Conservation (phyloP, 768 basidiomycete genomes). For the Gymnopilus junonius region DNA sequence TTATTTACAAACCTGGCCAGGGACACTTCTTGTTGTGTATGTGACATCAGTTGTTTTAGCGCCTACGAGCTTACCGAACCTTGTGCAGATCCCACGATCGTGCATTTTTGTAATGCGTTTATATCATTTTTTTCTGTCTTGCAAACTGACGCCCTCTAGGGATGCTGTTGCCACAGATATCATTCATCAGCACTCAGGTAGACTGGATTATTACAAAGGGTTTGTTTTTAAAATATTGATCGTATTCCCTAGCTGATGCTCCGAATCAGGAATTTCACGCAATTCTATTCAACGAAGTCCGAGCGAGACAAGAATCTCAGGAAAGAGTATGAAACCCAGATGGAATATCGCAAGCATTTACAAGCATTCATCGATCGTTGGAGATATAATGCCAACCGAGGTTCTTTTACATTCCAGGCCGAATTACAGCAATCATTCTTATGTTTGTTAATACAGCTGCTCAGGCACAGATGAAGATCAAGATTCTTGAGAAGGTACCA, state of each 20-base stretch:
- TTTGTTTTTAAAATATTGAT: conserved; percentile 29
- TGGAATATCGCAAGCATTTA: conserved; percentile 92
- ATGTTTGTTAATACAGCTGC: conserved; percentile 55
- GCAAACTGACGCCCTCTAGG: conserved; percentile 36
- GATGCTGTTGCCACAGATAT: conserved; percentile 98
- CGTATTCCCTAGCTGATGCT: conserved; percentile 6
- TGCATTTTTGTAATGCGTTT: conserved; percentile 77
- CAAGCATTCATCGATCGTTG: conserved; percentile 99
- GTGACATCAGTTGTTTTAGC: conserved; percentile 26
- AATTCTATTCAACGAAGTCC: conserved; percentile 98
- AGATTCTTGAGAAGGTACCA: conserved; percentile 74
- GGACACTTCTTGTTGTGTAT: conserved; percentile 91
- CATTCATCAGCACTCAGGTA: conserved; percentile 91
- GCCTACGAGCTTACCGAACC: not conserved
- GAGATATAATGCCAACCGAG: conserved; percentile 96
- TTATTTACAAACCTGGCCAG: conserved; percentile 93
- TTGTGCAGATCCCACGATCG: conserved; percentile 88
- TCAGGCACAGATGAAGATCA: conserved; percentile 82
- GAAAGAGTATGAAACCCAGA: conserved; percentile 96
- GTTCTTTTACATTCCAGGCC: conserved; percentile 32
- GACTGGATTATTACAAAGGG: conserved; percentile 98
- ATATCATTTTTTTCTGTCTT: not conserved
- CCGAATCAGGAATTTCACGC: conserved; percentile 81
- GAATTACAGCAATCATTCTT: not conserved
- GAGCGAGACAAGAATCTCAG: conserved; percentile 90